phyloP scores from a whole-genome alignment of 352 stramenopile species.

The Globisporangium barbulae region DNA sequence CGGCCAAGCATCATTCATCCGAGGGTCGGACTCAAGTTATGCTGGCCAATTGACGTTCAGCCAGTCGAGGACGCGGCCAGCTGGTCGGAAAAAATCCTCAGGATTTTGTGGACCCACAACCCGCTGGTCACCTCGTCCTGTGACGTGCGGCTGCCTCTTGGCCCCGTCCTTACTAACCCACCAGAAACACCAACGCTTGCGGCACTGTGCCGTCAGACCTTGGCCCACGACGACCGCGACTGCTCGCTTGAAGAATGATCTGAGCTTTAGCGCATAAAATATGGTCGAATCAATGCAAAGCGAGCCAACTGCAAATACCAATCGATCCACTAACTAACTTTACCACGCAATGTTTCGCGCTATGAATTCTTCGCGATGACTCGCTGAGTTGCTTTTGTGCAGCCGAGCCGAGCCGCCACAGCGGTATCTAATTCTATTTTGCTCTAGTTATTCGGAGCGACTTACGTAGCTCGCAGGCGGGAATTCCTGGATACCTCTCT shows the following conservation, averaged over 20 bases:
- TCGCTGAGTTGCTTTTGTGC: not conserved
- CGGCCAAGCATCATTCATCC: not conserved
- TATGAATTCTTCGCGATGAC: not conserved
- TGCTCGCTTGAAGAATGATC: not conserved
- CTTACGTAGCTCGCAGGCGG: not conserved
- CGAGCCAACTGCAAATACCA: not conserved
- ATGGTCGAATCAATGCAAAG: not conserved
- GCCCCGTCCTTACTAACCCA: not conserved
- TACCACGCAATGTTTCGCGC: not conserved
- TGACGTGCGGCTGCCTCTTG: constrained; percentile 1
- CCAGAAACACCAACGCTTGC: not conserved
- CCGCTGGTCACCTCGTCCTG: constrained; percentile 1
- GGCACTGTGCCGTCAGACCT: not conserved
- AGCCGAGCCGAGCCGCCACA: not conserved
- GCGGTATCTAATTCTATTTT: not conserved
- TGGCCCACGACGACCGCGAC: not conserved
- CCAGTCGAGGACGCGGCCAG: constrained; percentile 7
- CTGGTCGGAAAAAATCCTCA: not conserved
- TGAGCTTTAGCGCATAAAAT: not conserved
- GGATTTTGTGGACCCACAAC: not conserved
- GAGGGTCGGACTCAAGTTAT: not conserved
- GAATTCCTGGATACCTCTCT: not conserved
- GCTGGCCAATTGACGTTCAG: not conserved
- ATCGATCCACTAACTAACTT: not conserved
- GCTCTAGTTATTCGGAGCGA: not conserved